Evolutionary conservation across 305 asterid species (phyloP), one percentile per base, ranked within the genome.

Genomic region (Rubia balearica): DNA sequence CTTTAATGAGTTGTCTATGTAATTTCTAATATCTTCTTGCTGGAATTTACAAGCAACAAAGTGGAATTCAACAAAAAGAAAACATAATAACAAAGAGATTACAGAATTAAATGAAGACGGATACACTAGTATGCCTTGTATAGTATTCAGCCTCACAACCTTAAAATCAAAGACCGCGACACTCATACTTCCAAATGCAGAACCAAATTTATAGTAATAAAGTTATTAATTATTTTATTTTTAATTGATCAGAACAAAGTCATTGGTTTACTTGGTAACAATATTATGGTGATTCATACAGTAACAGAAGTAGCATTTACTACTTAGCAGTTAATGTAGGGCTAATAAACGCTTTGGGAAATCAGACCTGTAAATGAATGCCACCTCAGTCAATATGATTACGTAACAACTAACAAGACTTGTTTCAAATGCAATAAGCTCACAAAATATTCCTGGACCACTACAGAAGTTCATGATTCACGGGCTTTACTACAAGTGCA

Each of bases 11-110:
- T 79, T 84, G 7, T 95, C 99, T 79, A 95, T 92, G 74, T 85
- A 84, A 85, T 75, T 87, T 72, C 94, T 82, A 63, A 95, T 86
- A 81, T 95, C 99, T 75, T 95, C 99, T 91, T 90, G 99, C 99
- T 95, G 97, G 88, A 82, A 86, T 53, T 78, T 74, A 71, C 71
- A 74, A 73, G 79, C 41, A 51, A 57, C 55, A 40, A 64, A 56
- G 14, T 62, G 55, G 33, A 74, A 77, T 27, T 77, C 43, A 56
- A 33, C 30, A 30, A 19, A 43, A 9, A 36, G 69, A 60, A 21
- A 67, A 21, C 55, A 64, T 64, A 48, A 57, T 46, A 19, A 46
- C 64, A 12, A 48, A 19, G 22, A 33, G 65, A 53, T 36, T n/a
- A 22, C 64, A 21, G 49, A 55, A n/a, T 48, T 12, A 19, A 30